Evolutionary conservation across 345 rosid genomes (phyloP).

Genomic region (Moringa oleifera): DNA sequence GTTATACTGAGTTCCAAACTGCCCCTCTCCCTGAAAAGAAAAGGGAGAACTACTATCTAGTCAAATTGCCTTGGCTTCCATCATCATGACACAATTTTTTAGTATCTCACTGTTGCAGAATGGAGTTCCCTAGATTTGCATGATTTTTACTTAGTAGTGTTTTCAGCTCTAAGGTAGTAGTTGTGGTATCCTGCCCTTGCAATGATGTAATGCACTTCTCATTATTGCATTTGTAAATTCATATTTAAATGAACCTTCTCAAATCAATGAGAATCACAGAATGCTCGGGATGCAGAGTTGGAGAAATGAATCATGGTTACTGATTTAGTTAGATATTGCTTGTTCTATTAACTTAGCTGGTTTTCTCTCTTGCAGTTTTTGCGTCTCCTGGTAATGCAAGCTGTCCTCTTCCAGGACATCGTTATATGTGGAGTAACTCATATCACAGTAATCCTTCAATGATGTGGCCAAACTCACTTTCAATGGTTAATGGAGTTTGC

Average conservation of each 20-base stretch:
- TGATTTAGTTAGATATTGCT: too few species aligned
- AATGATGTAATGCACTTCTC: too few species aligned
- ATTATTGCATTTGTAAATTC: background rate
- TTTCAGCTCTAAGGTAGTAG: too few species aligned
- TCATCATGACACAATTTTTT: background rate
- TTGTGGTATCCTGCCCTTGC: too few species aligned
- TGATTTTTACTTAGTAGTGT: too few species aligned
- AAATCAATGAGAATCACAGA: background rate
- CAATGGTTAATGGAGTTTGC: constrained; percentile 56
- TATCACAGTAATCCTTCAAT: constrained; percentile 58
- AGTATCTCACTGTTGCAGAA: too few species aligned
- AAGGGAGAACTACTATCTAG: background rate
- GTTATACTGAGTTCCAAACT: background rate
- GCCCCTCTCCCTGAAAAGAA: background rate
- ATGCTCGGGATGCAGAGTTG: too few species aligned
- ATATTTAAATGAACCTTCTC: constrained; percentile 1
- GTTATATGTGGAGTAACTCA: constrained; percentile 57
- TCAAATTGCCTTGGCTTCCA: background rate
- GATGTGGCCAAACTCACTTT: constrained; percentile 82
- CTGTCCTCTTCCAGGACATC: constrained; percentile 47
- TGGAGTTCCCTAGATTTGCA: too few species aligned
- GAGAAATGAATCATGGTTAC: too few species aligned
- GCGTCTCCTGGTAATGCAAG: constrained; percentile 76
- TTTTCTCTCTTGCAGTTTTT: constrained; percentile 29
- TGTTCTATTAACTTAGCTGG: background rate